These are phyloP conservation scores for Magnaporthales sp. DNA, from an alignment of 2,329 filamentous ascomycete genomes.

Conservation along the genomic window DNA sequence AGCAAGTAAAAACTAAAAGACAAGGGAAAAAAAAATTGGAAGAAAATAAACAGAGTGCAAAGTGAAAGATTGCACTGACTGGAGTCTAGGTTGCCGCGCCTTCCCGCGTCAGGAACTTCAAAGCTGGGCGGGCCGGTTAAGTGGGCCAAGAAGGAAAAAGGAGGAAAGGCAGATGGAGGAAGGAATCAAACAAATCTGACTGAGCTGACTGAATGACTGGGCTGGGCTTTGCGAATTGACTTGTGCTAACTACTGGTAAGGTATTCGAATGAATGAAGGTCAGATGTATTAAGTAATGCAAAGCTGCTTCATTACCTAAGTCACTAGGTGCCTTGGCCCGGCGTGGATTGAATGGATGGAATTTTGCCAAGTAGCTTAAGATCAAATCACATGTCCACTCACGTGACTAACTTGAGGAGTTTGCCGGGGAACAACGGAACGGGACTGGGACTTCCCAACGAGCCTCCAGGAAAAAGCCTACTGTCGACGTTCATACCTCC, in stretches of 20 bases:
- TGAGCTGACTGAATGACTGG: neutral
- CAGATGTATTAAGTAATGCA: neutral
- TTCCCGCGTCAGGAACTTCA: neutral
- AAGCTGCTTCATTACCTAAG: neutral
- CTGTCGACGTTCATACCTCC: constrained; percentile 4
- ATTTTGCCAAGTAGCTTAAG: neutral
- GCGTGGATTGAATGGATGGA: neutral
- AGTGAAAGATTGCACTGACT: neutral
- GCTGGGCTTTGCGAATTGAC: neutral
- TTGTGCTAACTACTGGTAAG: neutral
- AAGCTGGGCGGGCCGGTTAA: neutral
- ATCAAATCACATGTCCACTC: neutral
- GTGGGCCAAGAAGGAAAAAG: neutral
- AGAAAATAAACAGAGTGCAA: neutral
- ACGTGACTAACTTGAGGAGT: neutral
- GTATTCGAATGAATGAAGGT: neutral
- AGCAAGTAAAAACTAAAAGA: neutral
- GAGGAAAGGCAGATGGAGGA: neutral
- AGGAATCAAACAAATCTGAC: neutral
- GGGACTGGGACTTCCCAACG: neutral
- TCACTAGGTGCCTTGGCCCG: no score
- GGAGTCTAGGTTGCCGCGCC: neutral
- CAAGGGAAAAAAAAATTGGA: neutral
- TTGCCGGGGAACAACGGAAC: constrained; percentile 4
- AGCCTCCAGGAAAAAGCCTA: constrained; percentile 2